These are phyloP conservation scores for Neostapfia colusana DNA, from an alignment of 176 grass and related monocot species.

Conservation along the genomic window DNA sequence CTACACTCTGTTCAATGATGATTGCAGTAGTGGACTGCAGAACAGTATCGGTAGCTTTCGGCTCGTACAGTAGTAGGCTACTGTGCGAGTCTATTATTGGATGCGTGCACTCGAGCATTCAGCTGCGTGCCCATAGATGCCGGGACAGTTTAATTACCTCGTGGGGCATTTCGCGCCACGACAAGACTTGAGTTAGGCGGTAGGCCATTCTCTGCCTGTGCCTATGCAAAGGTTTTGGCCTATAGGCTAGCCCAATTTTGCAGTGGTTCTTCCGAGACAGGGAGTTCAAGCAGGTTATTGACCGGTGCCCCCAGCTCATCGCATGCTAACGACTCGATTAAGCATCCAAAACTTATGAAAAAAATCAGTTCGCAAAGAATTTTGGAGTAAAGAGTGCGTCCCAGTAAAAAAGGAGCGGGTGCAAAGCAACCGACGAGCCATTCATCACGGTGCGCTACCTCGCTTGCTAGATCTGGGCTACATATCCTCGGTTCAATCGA, in stretches of 20 bases:
- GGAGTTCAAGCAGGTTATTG: not conserved
- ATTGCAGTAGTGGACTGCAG: not conserved
- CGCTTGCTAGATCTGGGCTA: not conserved
- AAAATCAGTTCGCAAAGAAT: not conserved
- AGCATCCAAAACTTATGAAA: too few relatives aligned
- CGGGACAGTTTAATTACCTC: not conserved
- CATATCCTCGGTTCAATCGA: not conserved
- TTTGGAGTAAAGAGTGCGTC: not conserved
- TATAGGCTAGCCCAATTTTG: too few relatives aligned
- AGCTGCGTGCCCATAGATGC: not conserved
- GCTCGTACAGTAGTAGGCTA: not conserved
- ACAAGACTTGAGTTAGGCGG: not conserved
- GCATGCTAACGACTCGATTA: too few relatives aligned
- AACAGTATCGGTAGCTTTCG: not conserved
- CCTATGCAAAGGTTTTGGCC: too few relatives aligned
- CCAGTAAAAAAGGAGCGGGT: not conserved
- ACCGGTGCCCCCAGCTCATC: not conserved
- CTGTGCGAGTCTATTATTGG: not conserved
- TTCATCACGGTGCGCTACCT: not conserved
- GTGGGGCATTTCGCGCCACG: not conserved
- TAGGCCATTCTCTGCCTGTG: too few relatives aligned
- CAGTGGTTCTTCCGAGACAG: not conserved
- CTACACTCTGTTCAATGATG: not conserved
- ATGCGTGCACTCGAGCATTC: too few relatives aligned
- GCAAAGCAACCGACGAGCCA: not conserved